Conservation (phyloP, 1,284 basidiomycete species). For the Apiotrichum gracile region DNA sequence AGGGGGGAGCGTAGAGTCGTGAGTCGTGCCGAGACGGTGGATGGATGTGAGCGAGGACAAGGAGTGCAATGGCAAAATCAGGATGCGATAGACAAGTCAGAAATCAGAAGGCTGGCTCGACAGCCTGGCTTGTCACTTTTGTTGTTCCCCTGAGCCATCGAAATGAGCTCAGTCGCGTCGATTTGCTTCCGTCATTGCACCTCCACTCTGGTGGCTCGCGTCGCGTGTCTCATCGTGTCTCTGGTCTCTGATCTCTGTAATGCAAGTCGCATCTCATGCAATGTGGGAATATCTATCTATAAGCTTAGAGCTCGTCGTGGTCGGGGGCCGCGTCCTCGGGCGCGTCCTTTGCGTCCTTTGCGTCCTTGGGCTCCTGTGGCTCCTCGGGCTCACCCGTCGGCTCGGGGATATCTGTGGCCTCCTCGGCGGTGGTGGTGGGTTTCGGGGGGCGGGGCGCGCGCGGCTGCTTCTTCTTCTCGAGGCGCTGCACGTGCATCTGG, state of each 20-base stretch:
- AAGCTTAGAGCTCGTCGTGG: constrained; percentile 10
- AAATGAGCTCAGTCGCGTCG: no score
- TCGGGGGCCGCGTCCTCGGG: not conserved
- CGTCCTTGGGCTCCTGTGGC: not conserved
- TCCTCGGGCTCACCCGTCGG: no score
- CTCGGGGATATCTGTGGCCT: no score
- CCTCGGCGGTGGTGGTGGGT: not conserved
- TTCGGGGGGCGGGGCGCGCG: constrained; percentile 8
- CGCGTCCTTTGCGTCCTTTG: not conserved
- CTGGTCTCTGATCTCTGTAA: no score
- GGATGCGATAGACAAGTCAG: not conserved
- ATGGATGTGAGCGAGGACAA: not conserved
- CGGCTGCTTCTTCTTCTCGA: constrained; percentile 9
- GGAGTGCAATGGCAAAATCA: not conserved
- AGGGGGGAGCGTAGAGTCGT: no score
- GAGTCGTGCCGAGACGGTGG: not conserved
- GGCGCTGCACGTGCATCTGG: constrained; percentile 57
- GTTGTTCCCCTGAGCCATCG: not conserved
- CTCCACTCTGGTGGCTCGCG: no score
- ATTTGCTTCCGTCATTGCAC: no score
- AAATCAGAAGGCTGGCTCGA: no score
- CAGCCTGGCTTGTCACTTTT: no score
- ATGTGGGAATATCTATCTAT: not conserved
- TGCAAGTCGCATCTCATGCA: not conserved
- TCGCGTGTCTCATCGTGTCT: no score